These are phyloP conservation scores for Exophiala lecanii-corni DNA, from an alignment of 2,329 filamentous ascomycete genomes.

Conservation along the genomic window DNA sequence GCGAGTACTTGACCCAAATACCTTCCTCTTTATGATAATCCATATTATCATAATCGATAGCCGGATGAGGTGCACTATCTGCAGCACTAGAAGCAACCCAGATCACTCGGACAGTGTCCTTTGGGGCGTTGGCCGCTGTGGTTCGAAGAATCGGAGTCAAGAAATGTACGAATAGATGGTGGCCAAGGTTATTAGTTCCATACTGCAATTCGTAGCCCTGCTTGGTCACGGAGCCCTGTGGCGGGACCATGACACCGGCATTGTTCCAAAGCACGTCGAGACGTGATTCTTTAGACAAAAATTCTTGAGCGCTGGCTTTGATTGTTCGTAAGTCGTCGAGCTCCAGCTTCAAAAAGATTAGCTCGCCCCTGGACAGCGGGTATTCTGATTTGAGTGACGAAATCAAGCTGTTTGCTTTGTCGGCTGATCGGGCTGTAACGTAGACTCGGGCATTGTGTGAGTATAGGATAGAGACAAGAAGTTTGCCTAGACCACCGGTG, in stretches of 20 bases:
- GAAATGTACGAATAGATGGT: conserved; percentile 40
- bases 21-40: neutral
- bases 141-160: conserved; percentile 32
- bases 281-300: neutral
- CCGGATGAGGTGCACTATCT: neutral
- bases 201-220: conserved; percentile 50
- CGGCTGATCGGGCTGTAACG: neutral
- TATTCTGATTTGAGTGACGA: neutral
- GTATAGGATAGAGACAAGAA: neutral
- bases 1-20: neutral
- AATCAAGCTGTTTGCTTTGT: neutral
- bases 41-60: neutral
- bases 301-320: neutral
- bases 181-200: conserved; percentile 47
- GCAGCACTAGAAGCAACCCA: neutral
- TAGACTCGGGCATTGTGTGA: neutral
- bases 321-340: neutral
- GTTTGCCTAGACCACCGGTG: neutral
- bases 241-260: conserved; percentile 33
- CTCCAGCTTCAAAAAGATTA: neutral
- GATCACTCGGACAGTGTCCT: conserved; percentile 8
- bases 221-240: conserved; percentile 34
- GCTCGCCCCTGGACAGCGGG: conserved; percentile 25
- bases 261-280: conserved; percentile 46
- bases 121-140: neutral